A percentile compares a stretch with the other conserved stretches of the same genome.
Conservation (phyloP, 495 filamentous ascomycete species). For the Podospora sp. region DNA sequence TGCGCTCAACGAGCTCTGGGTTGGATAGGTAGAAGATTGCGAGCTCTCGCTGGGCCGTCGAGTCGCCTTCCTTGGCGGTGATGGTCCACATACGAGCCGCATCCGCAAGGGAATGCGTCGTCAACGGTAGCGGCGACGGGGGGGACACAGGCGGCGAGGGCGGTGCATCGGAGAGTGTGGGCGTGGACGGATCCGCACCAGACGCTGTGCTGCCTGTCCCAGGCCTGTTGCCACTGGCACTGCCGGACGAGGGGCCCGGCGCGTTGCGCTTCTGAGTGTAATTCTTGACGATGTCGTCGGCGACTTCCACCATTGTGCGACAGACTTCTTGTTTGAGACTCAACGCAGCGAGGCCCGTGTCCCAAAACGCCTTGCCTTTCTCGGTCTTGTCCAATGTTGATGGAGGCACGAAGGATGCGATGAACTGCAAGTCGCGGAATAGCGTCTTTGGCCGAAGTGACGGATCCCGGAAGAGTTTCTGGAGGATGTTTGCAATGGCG, state of each 20-base stretch:
- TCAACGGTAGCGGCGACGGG: constrained; percentile 47
- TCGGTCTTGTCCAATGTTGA: constrained; percentile 82
- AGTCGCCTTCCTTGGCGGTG: constrained; percentile 89
- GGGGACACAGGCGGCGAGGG: constrained; percentile 30
- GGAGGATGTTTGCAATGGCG: constrained; percentile 76
- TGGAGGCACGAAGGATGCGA: constrained; percentile 86
- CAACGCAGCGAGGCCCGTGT: constrained; percentile 85
- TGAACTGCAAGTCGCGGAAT: constrained; percentile 94
- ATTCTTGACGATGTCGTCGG: constrained; percentile 70
- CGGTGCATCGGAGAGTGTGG: constrained; percentile 19
- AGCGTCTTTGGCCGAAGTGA: constrained; percentile 84
- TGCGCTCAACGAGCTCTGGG: constrained; percentile 81
- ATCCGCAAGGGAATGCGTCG: constrained; percentile 71
- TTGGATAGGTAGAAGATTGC: constrained; percentile 94
- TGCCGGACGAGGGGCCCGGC: constrained; percentile 20
- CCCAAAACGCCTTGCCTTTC: constrained; percentile 90
- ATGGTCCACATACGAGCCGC: constrained; percentile 93
- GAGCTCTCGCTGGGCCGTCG: constrained; percentile 91
- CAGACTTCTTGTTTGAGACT: constrained; percentile 88
- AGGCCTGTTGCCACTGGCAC: constrained; percentile 24
- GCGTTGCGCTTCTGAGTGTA: constrained; percentile 50
- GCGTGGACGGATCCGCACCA: constrained; percentile 19
- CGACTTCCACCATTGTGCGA: constrained; percentile 85
- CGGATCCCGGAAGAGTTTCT: constrained; percentile 74
- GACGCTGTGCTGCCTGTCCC: constrained; percentile 32